Conservation (phyloP, 2,329 filamentous ascomycete genomes). For the Cryphonectria japonica region DNA sequence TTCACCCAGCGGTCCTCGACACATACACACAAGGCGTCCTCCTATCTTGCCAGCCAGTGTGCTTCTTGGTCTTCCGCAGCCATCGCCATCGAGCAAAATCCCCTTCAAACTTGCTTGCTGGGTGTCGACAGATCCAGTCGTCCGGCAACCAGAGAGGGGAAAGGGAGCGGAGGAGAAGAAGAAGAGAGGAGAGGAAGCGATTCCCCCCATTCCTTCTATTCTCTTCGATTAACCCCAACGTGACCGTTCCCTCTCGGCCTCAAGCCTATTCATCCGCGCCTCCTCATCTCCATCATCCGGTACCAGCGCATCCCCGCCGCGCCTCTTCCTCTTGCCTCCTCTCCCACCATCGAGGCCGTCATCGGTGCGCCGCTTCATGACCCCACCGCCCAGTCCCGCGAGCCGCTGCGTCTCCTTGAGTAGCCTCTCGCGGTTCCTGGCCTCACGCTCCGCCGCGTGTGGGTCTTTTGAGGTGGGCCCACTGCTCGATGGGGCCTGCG, state of each 20-base stretch:
- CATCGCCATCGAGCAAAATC: too few species aligned
- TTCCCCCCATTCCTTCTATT: too few species aligned
- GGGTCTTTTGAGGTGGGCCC: slow-evolving; percentile 47
- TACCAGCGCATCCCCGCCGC: slow-evolving; percentile 45
- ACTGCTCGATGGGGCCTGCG: slow-evolving; percentile 39
- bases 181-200: neutral
- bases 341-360: slow-evolving; percentile 42
- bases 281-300: slow-evolving; percentile 54
- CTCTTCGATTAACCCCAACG: slow-evolving; percentile 47
- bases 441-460: slow-evolving; percentile 73
- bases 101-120: too few species aligned
- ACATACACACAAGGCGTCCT: neutral
- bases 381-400: slow-evolving; percentile 50
- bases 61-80: too few species aligned
- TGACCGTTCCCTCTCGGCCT: slow-evolving; percentile 62
- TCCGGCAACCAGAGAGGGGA: neutral
- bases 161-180: neutral
- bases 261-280: slow-evolving; percentile 58
- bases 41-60: too few species aligned
- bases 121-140: too few species aligned
- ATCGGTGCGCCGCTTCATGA: slow-evolving; percentile 54
- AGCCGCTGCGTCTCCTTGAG: slow-evolving; percentile 71
- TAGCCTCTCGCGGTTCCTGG: slow-evolving; percentile 66
- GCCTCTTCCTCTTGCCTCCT: slow-evolving; percentile 43
- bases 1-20: neutral